phyloP scores from a whole-genome alignment of 2,329 filamentous ascomycete genomes.

The Rosellinia necatrix region DNA sequence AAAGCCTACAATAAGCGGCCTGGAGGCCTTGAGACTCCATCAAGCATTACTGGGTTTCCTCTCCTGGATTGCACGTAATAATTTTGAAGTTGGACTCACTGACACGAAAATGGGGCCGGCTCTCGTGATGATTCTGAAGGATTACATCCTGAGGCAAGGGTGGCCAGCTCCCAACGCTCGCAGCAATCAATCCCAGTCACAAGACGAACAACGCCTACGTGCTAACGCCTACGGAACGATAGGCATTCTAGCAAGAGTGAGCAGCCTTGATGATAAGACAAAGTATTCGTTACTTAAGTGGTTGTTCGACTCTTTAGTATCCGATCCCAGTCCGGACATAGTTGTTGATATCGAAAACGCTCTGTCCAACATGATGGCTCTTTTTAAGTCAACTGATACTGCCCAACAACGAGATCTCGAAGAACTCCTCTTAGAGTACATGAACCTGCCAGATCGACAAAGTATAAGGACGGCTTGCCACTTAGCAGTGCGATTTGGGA shows the following conservation, averaged over 20 bases:
- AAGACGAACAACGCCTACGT: constrained; percentile 69
- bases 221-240: constrained; percentile 89
- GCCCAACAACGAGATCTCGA: constrained; percentile 47
- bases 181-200: constrained; percentile 54
- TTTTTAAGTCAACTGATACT: constrained; percentile 44
- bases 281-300: constrained; percentile 67
- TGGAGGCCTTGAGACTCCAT: constrained; percentile 80
- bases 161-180: constrained; percentile 67
- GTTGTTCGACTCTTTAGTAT: constrained; percentile 81
- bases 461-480: constrained; percentile 77
- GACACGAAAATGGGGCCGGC: constrained; percentile 69
- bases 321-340: constrained; percentile 76
- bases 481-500: constrained; percentile 85
- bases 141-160: constrained; percentile 78
- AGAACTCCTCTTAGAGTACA: constrained; percentile 69
- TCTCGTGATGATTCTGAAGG: constrained; percentile 69
- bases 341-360: constrained; percentile 89
- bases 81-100: constrained; percentile 56
- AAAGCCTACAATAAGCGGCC: constrained; percentile 54
- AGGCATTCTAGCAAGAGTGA: constrained; percentile 74
- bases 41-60: constrained; percentile 84
- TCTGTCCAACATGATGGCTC: constrained; percentile 70
- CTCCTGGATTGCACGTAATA: constrained; percentile 82
- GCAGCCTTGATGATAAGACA: constrained; percentile 57
- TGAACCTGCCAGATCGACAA: constrained; percentile 57